Evolutionary conservation across 176 grass and related monocot species (phyloP).

Genomic region (Otatea glauca): DNA sequence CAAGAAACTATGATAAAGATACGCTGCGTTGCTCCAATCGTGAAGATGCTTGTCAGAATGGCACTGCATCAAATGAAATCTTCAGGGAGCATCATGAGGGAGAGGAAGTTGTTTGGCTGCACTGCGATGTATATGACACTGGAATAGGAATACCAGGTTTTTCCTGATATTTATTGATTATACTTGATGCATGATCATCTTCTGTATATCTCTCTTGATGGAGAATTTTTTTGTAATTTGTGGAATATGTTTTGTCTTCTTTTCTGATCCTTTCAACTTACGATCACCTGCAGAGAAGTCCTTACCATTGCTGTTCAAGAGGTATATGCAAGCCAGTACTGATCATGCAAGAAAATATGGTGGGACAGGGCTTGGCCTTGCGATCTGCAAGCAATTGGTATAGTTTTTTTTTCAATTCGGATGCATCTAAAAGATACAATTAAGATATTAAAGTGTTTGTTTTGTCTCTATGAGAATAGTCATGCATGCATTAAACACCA

Average conservation of each 20-base stretch:
- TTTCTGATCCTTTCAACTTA: conserved; percentile 40
- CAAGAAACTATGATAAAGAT: conserved; percentile 53
- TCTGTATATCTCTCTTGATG: neutral
- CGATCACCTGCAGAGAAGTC: conserved; percentile 70
- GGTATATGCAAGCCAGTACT: conserved; percentile 90
- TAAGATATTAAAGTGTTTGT: neutral
- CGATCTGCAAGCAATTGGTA: conserved; percentile 98
- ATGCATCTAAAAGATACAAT: conserved; percentile 16
- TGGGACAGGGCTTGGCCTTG: conserved; percentile 92
- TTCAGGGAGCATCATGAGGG: conserved; percentile 28
- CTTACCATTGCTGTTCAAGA: conserved; percentile 77
- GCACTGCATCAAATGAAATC: conserved; percentile 39
- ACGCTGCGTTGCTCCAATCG: conserved; percentile 45
- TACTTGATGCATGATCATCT: neutral
- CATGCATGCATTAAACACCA: conserved; percentile 18
- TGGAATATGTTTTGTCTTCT: conserved; percentile 31
- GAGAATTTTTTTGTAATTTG: conserved; percentile 9
- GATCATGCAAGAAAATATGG: conserved; percentile 96
- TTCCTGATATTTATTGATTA: conserved; percentile 37
- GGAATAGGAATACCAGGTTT: conserved; percentile 99
- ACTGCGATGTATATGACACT: conserved; percentile 83
- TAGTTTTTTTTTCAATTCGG: conserved; percentile 25
- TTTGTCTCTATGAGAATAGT: neutral
- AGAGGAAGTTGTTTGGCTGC: conserved; percentile 75
- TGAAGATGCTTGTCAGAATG: conserved; percentile 57